Conservation (phyloP, 2,329 filamentous ascomycete species). For the Sclerotinia trifoliorum region DNA sequence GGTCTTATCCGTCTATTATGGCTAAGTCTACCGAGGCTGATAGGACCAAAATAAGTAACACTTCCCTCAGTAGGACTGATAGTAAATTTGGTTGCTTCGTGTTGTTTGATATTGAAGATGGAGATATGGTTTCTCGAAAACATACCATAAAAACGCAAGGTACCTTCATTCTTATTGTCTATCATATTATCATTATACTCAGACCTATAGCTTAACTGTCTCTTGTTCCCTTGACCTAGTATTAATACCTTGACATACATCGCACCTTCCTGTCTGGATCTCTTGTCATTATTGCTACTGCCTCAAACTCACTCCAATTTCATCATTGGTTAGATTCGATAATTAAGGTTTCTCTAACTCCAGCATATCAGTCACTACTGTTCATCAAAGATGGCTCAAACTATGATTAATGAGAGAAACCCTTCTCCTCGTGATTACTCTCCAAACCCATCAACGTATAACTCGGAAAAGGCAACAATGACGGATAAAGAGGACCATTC, state of each 20-base stretch:
- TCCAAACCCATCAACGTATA: constrained; percentile 2
- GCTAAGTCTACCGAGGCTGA: constrained; percentile 15
- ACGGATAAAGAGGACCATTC: constrained; percentile 9
- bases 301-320: neutral
- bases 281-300: neutral
- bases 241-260: neutral
- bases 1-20: constrained; percentile 12
- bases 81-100: neutral
- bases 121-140: neutral
- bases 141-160: neutral
- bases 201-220: neutral
- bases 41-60: neutral
- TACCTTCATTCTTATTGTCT: neutral
- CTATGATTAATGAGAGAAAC: neutral
- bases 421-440: neutral
- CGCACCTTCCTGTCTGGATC: neutral
- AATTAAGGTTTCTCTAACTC: neutral
- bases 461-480: constrained; percentile 26
- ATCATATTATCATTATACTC: neutral
- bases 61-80: neutral
- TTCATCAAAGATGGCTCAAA: neutral
- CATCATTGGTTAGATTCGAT: neutral
- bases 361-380: neutral
- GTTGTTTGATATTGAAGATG: constrained; percentile 12
- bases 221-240: neutral